Evolutionary conservation across 805 yeast species (phyloP).

Genomic region (Kluyveromyces wickerhamii): DNA sequence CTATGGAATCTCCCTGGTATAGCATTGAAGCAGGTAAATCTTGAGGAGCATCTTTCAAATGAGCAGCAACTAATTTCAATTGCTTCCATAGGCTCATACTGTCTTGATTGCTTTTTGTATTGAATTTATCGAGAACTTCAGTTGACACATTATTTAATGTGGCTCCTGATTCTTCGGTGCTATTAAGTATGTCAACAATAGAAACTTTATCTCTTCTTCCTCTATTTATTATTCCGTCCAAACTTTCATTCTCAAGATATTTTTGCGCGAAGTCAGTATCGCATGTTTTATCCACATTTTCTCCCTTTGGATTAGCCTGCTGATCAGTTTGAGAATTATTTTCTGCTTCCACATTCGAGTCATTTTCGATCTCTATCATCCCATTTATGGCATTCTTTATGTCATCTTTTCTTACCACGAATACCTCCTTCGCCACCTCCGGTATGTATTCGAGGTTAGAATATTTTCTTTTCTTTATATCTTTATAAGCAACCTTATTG

Average conservation of each 20-base stretch:
- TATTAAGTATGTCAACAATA: slow-evolving; percentile 8
- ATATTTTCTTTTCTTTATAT: slow-evolving; percentile 5
- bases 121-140: background rate
- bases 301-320: background rate
- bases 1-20: background rate
- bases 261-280: slow-evolving; percentile 21
- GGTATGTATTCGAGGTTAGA: slow-evolving; percentile 1
- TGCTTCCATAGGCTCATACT: background rate
- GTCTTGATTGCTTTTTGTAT: background rate
- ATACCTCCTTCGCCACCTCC: background rate
- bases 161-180: slow-evolving; percentile 3
- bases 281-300: background rate
- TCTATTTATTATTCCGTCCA: slow-evolving; percentile 27
- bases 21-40: background rate
- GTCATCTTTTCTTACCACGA: slow-evolving; percentile 2
- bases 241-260: slow-evolving; percentile 32
- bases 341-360: background rate
- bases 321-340: background rate
- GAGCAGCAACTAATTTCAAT: background rate
- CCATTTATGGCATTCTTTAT: slow-evolving; percentile 4
- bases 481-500: slow-evolving; percentile 5
- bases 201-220: slow-evolving; percentile 5
- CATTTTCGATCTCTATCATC: background rate
- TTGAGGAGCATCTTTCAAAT: background rate
- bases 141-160: background rate